Evolutionary conservation across 306 rosid genomes (phyloP), one percentile per base, ranked within the genome.

Genomic region (Styphnolobium japonicum): DNA sequence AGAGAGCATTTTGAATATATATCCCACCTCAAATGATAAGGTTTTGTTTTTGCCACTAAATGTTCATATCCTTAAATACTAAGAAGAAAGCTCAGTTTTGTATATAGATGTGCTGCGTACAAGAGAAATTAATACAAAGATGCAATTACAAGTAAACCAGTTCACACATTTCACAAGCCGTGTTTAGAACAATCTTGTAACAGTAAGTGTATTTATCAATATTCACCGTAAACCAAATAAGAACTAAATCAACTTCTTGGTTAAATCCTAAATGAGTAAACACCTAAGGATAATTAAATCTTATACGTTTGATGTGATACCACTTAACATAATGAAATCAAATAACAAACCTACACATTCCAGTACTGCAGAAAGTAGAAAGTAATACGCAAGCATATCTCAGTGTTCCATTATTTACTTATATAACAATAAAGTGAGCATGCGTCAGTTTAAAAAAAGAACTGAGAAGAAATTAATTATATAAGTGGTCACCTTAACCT

Each of bases 311-410:
- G 72, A 42, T 37, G 66, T 40, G 42, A 58, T 34, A 61, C 58
- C 56, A 66, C 27, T 22, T 14, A 27, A 80, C 14, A n/a, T n/a
- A 40, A 46, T 45, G 46, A 33, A 22, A 67, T 51, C 36, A 42
- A 73, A 78, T 62, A 64, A 45, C 74, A 70, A 55, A 23, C 55
- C 36, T 19, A 71, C 51, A 82, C 36, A 65, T 52, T 72, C 61
- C 46, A 68, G 60, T 12, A 64, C 57, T n/a, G 74, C 66, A 80
- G 45, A 64, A 78, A 73, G 56, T 43, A 51, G 62, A 76, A 71
- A 60, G 46, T 56, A 63, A 72, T 43, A 51, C 58, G 60, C 21
- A 80, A 45, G 42, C 80, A 21, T 62, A 68, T 81, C 45, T 46
- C 78, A 43, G 46, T 70, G 39, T 15, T 58, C 52, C 16, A 33